phyloP scores from a whole-genome alignment of 257 asterid genomes.

The Solanum paucissectum region DNA sequence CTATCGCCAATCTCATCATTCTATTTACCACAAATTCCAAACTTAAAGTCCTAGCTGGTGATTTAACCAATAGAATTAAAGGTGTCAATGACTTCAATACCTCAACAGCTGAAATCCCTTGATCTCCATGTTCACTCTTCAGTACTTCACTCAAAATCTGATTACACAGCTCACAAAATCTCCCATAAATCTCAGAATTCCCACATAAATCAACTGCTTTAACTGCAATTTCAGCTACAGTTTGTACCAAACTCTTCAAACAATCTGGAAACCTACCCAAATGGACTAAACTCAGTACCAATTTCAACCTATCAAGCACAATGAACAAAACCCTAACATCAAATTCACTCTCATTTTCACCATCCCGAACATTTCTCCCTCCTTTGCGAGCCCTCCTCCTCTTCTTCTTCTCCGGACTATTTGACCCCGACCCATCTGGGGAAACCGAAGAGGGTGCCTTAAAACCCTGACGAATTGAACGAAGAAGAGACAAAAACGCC shows the following conservation, averaged over 20 bases:
- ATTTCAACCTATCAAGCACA: slow-evolving; percentile 54
- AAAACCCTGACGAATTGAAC: slow-evolving; percentile 51
- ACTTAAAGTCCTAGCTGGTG: slow-evolving; percentile 49
- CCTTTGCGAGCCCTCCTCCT: slow-evolving; percentile 31
- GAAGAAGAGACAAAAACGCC: slow-evolving; percentile 69
- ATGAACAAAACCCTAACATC: slow-evolving; percentile 45
- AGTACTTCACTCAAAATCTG: slow-evolving; percentile 46
- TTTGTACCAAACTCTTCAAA: slow-evolving; percentile 68
- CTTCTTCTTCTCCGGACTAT: slow-evolving; percentile 28
- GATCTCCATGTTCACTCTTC: slow-evolving; percentile 68
- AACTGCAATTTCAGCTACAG: slow-evolving; percentile 56
- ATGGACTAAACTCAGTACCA: slow-evolving; percentile 64
- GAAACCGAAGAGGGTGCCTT: slow-evolving; percentile 28
- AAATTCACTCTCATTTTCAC: slow-evolving; percentile 27
- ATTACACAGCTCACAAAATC: slow-evolving; percentile 46
- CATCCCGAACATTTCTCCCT: slow-evolving; percentile 21
- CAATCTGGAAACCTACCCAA: slow-evolving; percentile 86
- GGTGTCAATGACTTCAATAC: slow-evolving; percentile 60
- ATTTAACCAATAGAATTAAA: slow-evolving; percentile 39
- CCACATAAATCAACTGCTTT: slow-evolving; percentile 48
- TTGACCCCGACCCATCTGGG: slow-evolving; percentile 15
- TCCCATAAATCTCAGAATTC: slow-evolving; percentile 35
- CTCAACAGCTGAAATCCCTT: slow-evolving; percentile 58
- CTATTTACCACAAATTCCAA: slow-evolving; percentile 53
- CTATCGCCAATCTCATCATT: slow-evolving; percentile 45